These are phyloP conservation scores for Ophiocytium majus DNA, from an alignment of 352 stramenopile genomes.

Conservation along the genomic window DNA sequence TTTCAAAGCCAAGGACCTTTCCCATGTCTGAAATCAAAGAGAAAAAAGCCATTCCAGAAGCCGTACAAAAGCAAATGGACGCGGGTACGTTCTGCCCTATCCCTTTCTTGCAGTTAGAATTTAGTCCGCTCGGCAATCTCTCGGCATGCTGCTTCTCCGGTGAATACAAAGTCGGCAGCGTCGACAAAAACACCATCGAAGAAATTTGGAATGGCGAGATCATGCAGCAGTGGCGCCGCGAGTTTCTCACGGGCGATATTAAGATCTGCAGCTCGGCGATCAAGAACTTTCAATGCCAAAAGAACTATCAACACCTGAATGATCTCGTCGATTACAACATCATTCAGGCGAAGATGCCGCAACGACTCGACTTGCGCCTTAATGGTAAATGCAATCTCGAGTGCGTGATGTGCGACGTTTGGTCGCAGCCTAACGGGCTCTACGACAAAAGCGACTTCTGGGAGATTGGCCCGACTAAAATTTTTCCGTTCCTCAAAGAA, in stretches of 20 bases:
- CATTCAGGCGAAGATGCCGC: background rate
- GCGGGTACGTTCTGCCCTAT: slow-evolving; percentile 5
- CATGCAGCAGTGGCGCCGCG: slow-evolving; percentile 12
- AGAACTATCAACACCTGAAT: slow-evolving; percentile 13
- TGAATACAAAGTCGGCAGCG: slow-evolving; percentile 17
- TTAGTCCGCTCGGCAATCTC: slow-evolving; percentile 5
- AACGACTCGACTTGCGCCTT: background rate
- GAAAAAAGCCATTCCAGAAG: background rate
- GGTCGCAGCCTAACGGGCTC: background rate
- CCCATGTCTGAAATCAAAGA: background rate
- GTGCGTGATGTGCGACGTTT: slow-evolving; percentile 5
- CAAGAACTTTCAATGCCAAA: slow-evolving; percentile 12
- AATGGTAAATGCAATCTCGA: slow-evolving; percentile 16
- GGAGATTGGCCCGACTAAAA: slow-evolving; percentile 4
- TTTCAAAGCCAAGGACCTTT: background rate
- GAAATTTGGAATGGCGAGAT: slow-evolving; percentile 12
- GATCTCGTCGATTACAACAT: background rate
- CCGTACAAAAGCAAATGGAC: background rate
- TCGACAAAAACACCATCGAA: slow-evolving; percentile 3
- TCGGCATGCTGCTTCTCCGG: slow-evolving; percentile 11
- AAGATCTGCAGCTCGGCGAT: background rate
- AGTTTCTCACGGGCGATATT: slow-evolving; percentile 5
- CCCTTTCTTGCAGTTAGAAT: slow-evolving; percentile 9
- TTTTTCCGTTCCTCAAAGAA: slow-evolving; percentile 15
- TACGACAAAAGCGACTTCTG: slow-evolving; percentile 16